phyloP scores from a whole-genome alignment of 768 basidiomycete species.

The Termitomyces sp. region DNA sequence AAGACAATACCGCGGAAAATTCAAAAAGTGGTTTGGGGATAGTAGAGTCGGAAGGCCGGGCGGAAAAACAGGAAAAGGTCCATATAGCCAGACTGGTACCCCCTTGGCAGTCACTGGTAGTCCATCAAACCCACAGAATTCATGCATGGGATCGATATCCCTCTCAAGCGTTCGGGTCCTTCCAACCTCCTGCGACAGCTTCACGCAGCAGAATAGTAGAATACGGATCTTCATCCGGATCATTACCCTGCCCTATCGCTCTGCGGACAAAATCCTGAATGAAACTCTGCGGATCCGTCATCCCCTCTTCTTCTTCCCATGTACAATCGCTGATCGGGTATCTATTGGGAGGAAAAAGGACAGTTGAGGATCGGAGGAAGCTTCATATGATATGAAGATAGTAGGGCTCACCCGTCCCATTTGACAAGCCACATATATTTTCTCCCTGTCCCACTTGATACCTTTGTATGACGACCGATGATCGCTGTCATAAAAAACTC shows the following conservation, averaged over 20 bases:
- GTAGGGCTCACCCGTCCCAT: slow-evolving; percentile 33
- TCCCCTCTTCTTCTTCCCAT: slow-evolving; percentile 29
- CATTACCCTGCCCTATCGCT: slow-evolving; percentile 24
- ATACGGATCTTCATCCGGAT: slow-evolving; percentile 20
- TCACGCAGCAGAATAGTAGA: slow-evolving; percentile 26
- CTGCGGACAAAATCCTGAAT: slow-evolving; percentile 27
- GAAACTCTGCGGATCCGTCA: slow-evolving; percentile 25
- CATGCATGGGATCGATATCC: too few relatives aligned
- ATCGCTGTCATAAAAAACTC: slow-evolving; percentile 32
- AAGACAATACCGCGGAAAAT: too few relatives aligned
- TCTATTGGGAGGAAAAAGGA: slow-evolving; percentile 16
- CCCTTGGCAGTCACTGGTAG: too few relatives aligned
- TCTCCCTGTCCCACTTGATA: slow-evolving; percentile 19
- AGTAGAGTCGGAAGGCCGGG: neutral
- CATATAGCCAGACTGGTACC: too few relatives aligned
- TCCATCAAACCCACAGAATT: too few relatives aligned
- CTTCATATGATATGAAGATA: neutral
- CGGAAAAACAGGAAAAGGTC: neutral
- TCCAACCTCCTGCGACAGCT: slow-evolving; percentile 29
- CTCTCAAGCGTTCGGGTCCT: slow-evolving; percentile 11
- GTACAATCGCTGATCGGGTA: slow-evolving; percentile 31
- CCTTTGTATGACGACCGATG: slow-evolving; percentile 26
- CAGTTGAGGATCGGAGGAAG: neutral
- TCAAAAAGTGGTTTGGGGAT: too few relatives aligned
- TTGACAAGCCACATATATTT: slow-evolving; percentile 32